Evolutionary conservation across 192 early-diverging fungal species (phyloP).

Genomic region (Coemansia sp.): DNA sequence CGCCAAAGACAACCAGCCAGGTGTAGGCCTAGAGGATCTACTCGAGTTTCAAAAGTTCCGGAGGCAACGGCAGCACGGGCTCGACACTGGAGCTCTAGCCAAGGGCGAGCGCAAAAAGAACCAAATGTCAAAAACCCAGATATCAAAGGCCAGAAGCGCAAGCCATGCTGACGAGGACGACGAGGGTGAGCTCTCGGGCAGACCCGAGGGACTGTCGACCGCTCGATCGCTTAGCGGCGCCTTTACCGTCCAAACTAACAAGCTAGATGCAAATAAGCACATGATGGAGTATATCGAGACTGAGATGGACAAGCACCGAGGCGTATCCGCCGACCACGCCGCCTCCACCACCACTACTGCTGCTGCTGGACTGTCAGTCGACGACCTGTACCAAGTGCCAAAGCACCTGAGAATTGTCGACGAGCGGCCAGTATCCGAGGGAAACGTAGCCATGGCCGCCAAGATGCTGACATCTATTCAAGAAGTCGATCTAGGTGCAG

Average conservation of each 20-base stretch:
- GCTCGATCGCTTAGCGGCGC: slow-evolving; percentile 60
- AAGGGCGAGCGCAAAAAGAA: slow-evolving; percentile 25
- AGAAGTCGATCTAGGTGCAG: slow-evolving; percentile 86
- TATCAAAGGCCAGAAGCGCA: slow-evolving; percentile 9
- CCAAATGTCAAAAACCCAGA: neutral
- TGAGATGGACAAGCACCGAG: slow-evolving; percentile 57
- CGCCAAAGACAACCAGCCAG: slow-evolving; percentile 44
- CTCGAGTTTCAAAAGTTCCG: slow-evolving; percentile 26
- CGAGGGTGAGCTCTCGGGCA: neutral
- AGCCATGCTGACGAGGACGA: slow-evolving; percentile 31
- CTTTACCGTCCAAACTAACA: slow-evolving; percentile 77
- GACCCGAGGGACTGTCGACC: slow-evolving; percentile 13
- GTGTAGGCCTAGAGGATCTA: slow-evolving; percentile 21
- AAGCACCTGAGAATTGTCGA: slow-evolving; percentile 62
- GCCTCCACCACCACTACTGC: neutral
- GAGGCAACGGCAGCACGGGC: slow-evolving; percentile 17
- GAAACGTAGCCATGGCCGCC: slow-evolving; percentile 83
- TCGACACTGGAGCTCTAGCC: slow-evolving; percentile 21
- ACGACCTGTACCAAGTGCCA: slow-evolving; percentile 72
- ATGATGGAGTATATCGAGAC: slow-evolving; percentile 88
- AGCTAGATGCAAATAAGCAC: slow-evolving; percentile 78
- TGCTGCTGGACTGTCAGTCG: slow-evolving; percentile 9
- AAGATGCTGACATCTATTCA: slow-evolving; percentile 92
- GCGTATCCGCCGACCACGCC: neutral
- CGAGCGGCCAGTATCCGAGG: slow-evolving; percentile 73